Base-by-base conservation (phyloP, 352 stramenopile genomes). In the Globisporangium uncinulatum region DNA sequence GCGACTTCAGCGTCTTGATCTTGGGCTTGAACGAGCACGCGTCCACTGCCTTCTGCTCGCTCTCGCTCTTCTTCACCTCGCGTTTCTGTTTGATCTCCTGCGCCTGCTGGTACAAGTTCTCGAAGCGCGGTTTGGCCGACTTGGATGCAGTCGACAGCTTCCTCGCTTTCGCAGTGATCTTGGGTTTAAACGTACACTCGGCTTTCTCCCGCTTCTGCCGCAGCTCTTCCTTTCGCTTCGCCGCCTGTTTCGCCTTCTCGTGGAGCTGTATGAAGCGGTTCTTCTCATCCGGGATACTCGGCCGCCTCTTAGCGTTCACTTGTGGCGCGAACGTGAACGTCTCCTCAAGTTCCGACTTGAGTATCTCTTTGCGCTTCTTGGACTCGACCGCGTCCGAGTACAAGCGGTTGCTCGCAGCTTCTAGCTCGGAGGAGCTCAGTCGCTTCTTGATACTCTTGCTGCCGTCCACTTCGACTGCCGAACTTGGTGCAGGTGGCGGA, bases 1-100 rank as follows among this genome's bases (percentile, higher is more conserved):
- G 79, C 2, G 75, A 87, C 54, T 87, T 89, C 34, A 68, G 71
- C 1, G 65, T 45, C 19, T 73, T 87, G 53, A 92, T 91, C 52
- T 89, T 88, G 4, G 83, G 83, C 36, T 87, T 86, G 59, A 94
- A 94, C 1, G 81, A 86, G 36, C 73, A 89, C 58, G 84, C 69
- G 17, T 87, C 81, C 24, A 82, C 73, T 0, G 69, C 72, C 7
- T 75, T 74, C 44, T 79, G 76, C 15, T 83, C 69, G 41, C 64
- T 70, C 48, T 87, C 79, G 11, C 76, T 61, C 7, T 82, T 72
- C 55, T 89, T 92, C 37, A 84, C 76, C 37, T 89, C 79, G 10
- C 82, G 68, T 42, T 89, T 91, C 21, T 72, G 67, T 51, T 87
- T 77, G 9, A 91, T 69, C 50, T 86, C 71, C 34, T 81, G 65